Conservation (phyloP, 768 basidiomycete species). For the Cystofilobasidium macerans region DNA sequence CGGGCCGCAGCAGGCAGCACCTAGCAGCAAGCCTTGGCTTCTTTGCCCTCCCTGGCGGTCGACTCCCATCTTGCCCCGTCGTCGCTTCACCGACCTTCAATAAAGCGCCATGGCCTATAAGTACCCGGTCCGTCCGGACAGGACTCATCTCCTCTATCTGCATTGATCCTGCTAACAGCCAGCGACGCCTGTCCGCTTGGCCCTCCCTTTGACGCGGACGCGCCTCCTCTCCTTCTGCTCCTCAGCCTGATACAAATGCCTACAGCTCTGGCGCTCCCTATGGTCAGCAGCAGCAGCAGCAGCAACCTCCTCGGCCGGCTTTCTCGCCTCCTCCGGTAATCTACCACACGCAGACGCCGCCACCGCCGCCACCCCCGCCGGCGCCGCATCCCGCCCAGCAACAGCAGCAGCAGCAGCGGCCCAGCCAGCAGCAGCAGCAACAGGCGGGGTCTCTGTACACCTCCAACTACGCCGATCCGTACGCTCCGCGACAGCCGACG, state of each 20-base stretch:
- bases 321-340: not conserved
- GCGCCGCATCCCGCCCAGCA: not conserved
- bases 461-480: too few species aligned
- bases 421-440: not conserved
- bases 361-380: slow-evolving; percentile 1
- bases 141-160: not conserved
- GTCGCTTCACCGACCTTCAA: not conserved
- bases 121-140: not conserved
- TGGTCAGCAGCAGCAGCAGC: not conserved
- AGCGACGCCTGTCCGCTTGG: not conserved
- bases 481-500: too few species aligned
- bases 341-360: slow-evolving; percentile 4
- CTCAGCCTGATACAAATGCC: not conserved
- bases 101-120: not conserved
- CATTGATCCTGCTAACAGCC: too few species aligned
- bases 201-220: not conserved
- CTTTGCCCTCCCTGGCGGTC: too few species aligned
- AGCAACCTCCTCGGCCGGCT: not conserved
- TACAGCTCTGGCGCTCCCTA: not conserved
- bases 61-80: too few species aligned
- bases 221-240: not conserved
- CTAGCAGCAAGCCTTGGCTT: not conserved
- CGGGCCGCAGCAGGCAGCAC: not conserved
- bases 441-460: too few species aligned
- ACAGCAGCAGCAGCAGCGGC: not conserved